Evolutionary conservation across 108 stramenopile genomes (phyloP).

Genomic region (Skeletonema marinoi): DNA sequence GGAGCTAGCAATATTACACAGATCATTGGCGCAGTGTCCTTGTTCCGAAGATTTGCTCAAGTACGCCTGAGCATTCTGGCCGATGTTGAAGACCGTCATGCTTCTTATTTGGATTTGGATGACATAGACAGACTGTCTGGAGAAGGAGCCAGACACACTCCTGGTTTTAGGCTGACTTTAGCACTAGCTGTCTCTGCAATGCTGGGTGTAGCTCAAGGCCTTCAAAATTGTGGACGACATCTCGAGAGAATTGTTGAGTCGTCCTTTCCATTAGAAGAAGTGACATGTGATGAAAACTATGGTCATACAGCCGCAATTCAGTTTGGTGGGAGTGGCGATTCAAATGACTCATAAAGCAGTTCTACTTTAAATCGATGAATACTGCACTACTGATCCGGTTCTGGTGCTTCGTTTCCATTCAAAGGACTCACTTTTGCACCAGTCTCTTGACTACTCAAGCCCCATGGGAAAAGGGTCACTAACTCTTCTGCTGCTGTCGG

Average conservation of each 20-base stretch:
- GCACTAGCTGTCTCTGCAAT: constrained; percentile 17
- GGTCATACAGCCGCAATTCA: neutral
- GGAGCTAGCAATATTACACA: constrained; percentile 2
- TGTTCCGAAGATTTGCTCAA: constrained; percentile 21
- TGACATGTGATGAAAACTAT: neutral
- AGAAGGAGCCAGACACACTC: constrained; percentile 13
- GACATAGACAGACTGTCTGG: neutral
- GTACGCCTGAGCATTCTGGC: constrained; percentile 7
- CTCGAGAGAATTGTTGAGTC: constrained; percentile 18
- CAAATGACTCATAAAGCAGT: neutral
- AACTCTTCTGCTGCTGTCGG: constrained; percentile 95
- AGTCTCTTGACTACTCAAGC: constrained; percentile 44
- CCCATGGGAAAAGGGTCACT: constrained; percentile 92
- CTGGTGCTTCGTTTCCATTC: constrained; percentile 57
- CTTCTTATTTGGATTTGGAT: constrained; percentile 14
- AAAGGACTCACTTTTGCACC: constrained; percentile 58
- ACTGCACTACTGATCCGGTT: neutral
- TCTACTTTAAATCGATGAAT: too few relatives aligned
- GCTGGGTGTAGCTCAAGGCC: neutral
- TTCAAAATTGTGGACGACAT: constrained; percentile 6
- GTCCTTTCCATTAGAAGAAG: constrained; percentile 12
- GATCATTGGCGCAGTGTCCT: constrained; percentile 15
- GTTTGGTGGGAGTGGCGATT: neutral
- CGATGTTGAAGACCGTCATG: constrained; percentile 15
- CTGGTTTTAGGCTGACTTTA: constrained; percentile 23